Base-by-base conservation (phyloP, 2,329 filamentous ascomycete genomes). In the Phialophora macrospora region DNA sequence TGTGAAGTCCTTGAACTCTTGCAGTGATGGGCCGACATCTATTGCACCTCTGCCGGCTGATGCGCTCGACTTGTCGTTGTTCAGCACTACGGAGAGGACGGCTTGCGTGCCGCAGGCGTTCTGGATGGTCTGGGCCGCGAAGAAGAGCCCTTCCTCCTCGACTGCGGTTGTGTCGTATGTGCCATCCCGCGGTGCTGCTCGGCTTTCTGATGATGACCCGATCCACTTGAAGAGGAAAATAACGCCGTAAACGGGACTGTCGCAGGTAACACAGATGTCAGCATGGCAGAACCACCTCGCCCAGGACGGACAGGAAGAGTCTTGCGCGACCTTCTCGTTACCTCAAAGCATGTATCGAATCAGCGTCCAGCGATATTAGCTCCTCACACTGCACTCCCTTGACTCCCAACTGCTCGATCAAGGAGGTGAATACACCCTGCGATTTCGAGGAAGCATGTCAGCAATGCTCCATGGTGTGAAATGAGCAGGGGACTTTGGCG, bases 81-180 rank as follows among this genome's bases (percentile, higher is more conserved):
- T 99, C 71, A 99, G 83, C 34, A 98, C 85, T 62, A 98, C 91
- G 60, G 91, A 95, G 48, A 99, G 86, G 55, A 99, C 87, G 3
- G 95, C 95, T 78, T 99, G 95, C 17, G 95, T 99, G 52, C 93
- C 95, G 80, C 95, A 99, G 7, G 95, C 95, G 79, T 99, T 99
- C 79, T 98, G 94, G 77, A 99, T 99, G 3, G 94, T 98, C 81
- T 99, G 95, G 32, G 90, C 88, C 3, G 95, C 95, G 79, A 99
- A 99, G 84, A 97, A 99, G 4, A 71, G 62, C 28, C 61, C 66
- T 68, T 76, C 73, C 69, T 85, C 84, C 68, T 92, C 88, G 20
- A 90, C 83, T 14, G 92, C 92, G 17, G 83, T 84, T 72, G 87
- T 82, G 80, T 97, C 93, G 78, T 92, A 97, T 38, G 81, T 83